Conservation (phyloP, 2,329 filamentous ascomycete species). For the Fusarium brevicatenulatum region DNA sequence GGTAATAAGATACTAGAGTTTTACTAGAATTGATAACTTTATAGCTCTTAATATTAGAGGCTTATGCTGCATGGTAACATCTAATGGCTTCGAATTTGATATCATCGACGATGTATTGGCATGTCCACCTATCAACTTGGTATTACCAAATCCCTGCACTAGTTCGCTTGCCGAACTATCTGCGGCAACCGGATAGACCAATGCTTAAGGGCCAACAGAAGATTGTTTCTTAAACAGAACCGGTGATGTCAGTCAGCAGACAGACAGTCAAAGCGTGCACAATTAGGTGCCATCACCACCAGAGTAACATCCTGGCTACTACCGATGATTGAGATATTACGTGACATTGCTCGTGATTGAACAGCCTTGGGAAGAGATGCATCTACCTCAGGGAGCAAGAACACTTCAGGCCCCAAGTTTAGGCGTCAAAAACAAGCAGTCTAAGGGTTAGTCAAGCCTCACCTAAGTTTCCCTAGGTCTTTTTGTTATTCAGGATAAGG, state of each 20-base stretch:
- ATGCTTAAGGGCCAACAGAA: slow-evolving; percentile 5
- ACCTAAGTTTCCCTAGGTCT: background rate
- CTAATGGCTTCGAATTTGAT: background rate
- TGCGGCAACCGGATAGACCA: slow-evolving; percentile 8
- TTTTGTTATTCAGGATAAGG: background rate
- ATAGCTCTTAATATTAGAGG: background rate
- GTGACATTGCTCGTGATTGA: background rate
- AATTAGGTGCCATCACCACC: background rate
- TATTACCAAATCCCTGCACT: background rate
- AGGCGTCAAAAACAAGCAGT: background rate
- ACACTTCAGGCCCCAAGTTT: background rate
- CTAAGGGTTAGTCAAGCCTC: background rate
- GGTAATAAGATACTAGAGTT: background rate
- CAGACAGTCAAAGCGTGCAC: background rate
- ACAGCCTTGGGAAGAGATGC: background rate
- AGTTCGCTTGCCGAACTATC: slow-evolving; percentile 12
- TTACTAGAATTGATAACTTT: background rate
- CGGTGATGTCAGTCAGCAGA: background rate
- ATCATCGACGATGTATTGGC: background rate
- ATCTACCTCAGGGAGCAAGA: background rate
- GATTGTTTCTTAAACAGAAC: background rate
- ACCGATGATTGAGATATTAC: background rate
- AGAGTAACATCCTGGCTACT: background rate
- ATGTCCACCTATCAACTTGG: background rate
- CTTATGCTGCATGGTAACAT: background rate